Conservation (phyloP, 495 filamentous ascomycete species). For the Penicillium pulvis region DNA sequence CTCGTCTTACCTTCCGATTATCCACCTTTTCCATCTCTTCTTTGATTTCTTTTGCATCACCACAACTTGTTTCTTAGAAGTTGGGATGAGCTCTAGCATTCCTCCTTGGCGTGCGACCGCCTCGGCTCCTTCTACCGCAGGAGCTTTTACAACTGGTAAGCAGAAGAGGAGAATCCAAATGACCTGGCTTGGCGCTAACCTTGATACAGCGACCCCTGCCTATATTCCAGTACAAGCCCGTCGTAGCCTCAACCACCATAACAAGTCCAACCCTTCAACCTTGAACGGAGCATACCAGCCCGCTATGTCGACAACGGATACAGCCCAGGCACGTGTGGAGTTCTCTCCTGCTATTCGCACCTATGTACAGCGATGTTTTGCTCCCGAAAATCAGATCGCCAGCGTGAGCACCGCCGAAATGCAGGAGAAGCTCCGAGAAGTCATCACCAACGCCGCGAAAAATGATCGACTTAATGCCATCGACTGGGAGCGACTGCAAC, state of each 20-base stretch:
- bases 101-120: constrained; percentile 47
- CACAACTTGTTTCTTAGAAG: constrained; percentile 13
- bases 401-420: constrained; percentile 69
- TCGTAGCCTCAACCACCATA: constrained; percentile 42
- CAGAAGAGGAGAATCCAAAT: background rate
- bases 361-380: constrained; percentile 86
- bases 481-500: constrained; percentile 79
- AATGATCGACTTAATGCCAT: constrained; percentile 64
- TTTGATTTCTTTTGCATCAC: constrained; percentile 13
- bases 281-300: constrained; percentile 29
- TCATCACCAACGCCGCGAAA: constrained; percentile 80
- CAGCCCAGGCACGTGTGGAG: constrained; percentile 53
- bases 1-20: constrained; percentile 12
- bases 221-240: constrained; percentile 55
- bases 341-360: constrained; percentile 75
- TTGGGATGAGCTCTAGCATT: constrained; percentile 43
- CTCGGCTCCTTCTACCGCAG: constrained; percentile 32
- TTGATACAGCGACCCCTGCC: constrained; percentile 40
- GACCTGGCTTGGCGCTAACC: constrained; percentile 12
- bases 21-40: constrained; percentile 13
- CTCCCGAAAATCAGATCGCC: constrained; percentile 64
- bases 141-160: constrained; percentile 40
- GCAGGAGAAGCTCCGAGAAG: constrained; percentile 79
- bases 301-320: constrained; percentile 18
- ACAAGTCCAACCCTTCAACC: constrained; percentile 24